Evolutionary conservation across 2,329 filamentous ascomycete species (phyloP), one percentile per base, ranked within the genome.

Genomic region (Calonectria naviculata): DNA sequence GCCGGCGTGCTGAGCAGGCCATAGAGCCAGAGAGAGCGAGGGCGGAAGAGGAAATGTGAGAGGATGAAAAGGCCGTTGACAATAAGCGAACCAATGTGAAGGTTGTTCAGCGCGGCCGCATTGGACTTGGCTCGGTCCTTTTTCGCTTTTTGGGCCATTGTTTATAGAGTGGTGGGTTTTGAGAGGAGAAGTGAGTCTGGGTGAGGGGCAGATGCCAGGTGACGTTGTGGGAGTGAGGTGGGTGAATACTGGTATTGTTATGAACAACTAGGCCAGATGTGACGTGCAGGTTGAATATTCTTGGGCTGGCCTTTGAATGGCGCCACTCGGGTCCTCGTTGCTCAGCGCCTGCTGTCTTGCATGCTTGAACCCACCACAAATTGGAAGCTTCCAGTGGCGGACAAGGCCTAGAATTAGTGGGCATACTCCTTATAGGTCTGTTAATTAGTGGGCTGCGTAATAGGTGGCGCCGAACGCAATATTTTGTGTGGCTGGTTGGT

Each of bases 41-140:
- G 87, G 71, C 88, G 87, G 79, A 93, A 89, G 81, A 94, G 85
- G 78, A 93, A 88, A 82, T 93, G 91, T 71, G 93, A 89, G 63
- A 95, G 80, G 70, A 97, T 87, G 86, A 96, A 98, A 80, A 95
- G 80, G 69, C 82, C 79, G 82, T 98, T 95, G 80, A 97, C 85
- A 75, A 86, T 80, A 72, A 94, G 86, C 54, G 94, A 92, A 73
- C 93, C 93, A 67, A 94, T 86, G 82, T 98, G 96, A 29, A 97
- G 94, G 80, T 92, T 94, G 80, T 93, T 94, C 56, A 99, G 91
- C 49, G 93, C 88, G 38, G 90, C 87, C 56, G 90, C 87, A 83
- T 98, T 98, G 84, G 93, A 91, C 77, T 93, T 93, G 68, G 97
- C 97, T 73, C 85, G 85, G 78, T 91, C 89, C 78, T 91, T 91